Conservation (phyloP, 2,329 filamentous ascomycete genomes). For the Trichoderma cornu-damae region DNA sequence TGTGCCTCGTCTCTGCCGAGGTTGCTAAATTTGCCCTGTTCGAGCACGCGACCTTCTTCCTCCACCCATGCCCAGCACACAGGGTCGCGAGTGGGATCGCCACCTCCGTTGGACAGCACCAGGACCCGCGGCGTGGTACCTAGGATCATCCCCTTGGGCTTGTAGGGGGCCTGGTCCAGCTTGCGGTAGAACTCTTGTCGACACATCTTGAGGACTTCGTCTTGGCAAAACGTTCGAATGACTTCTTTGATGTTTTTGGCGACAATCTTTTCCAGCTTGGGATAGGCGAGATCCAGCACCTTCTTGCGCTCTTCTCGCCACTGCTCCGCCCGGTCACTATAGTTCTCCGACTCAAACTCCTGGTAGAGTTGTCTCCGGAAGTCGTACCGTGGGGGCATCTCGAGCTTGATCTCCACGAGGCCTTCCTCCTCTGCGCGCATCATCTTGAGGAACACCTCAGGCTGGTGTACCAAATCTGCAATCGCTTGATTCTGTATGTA, state of each 20-base stretch:
- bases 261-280: slow-evolving; percentile 77
- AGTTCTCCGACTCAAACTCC: slow-evolving; percentile 91
- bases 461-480: slow-evolving; percentile 70
- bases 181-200: slow-evolving; percentile 84
- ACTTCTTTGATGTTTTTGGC: slow-evolving; percentile 92
- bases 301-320: slow-evolving; percentile 89
- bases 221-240: slow-evolving; percentile 88
- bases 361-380: slow-evolving; percentile 73
- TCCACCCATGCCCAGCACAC: slow-evolving; percentile 90
- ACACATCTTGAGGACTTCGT: slow-evolving; percentile 80
- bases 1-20: slow-evolving; percentile 65
- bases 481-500: slow-evolving; percentile 90
- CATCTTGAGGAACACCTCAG: slow-evolving; percentile 94
- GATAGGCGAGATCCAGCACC: slow-evolving; percentile 73
- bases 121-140: slow-evolving; percentile 85
- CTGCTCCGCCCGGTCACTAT: slow-evolving; percentile 87
- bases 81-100: slow-evolving; percentile 66
- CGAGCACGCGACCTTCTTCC: slow-evolving; percentile 82
- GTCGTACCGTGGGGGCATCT: slow-evolving; percentile 67
- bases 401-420: slow-evolving; percentile 77
- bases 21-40: slow-evolving; percentile 82
- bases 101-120: slow-evolving; percentile 79
- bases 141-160: slow-evolving; percentile 85
- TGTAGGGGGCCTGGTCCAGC: slow-evolving; percentile 92
- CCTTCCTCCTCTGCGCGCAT: slow-evolving; percentile 94